A percentile compares a stretch with the other conserved stretches of the same genome.
Conservation (phyloP, 306 rosid species). For the Quercus aquifolioides region DNA sequence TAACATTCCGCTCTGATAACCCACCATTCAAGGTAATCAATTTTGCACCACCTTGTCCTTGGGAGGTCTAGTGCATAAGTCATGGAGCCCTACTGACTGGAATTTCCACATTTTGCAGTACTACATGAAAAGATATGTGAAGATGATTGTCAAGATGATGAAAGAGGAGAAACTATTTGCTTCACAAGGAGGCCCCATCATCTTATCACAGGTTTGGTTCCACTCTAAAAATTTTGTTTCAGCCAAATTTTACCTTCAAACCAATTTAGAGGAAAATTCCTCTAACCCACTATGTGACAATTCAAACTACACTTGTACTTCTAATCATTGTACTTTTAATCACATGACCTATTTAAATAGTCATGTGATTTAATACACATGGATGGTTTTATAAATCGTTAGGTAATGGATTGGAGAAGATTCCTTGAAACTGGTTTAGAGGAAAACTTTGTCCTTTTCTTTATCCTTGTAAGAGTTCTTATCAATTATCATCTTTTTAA, state of each 20-base stretch:
- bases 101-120: constrained; percentile 33
- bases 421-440: too few species aligned
- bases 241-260: too few species aligned
- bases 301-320: too few species aligned
- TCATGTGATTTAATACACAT: too few species aligned
- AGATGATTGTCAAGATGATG: constrained; percentile 49
- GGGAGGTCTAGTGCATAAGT: neutral
- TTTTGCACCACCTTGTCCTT: neutral
- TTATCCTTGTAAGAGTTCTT: neutral
- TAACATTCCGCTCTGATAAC: constrained; percentile 67
- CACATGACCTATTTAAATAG: too few species aligned
- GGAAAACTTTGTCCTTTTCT: too few species aligned
- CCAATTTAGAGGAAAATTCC: too few species aligned
- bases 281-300: too few species aligned
- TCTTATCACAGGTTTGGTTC: constrained; percentile 71
- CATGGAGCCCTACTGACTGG: neutral
- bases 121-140: constrained; percentile 57
- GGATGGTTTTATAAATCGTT: too few species aligned
- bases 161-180: constrained; percentile 65
- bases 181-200: constrained; percentile 88
- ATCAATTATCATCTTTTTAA: neutral
- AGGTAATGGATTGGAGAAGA: too few species aligned
- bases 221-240: neutral
- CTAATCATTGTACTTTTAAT: too few species aligned
- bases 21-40: constrained; percentile 62